A percentile compares a stretch with the other conserved stretches of the same genome.
Evolutionary conservation across 768 basidiomycete species (phyloP).

Genomic region (Leccinum variicolor): DNA sequence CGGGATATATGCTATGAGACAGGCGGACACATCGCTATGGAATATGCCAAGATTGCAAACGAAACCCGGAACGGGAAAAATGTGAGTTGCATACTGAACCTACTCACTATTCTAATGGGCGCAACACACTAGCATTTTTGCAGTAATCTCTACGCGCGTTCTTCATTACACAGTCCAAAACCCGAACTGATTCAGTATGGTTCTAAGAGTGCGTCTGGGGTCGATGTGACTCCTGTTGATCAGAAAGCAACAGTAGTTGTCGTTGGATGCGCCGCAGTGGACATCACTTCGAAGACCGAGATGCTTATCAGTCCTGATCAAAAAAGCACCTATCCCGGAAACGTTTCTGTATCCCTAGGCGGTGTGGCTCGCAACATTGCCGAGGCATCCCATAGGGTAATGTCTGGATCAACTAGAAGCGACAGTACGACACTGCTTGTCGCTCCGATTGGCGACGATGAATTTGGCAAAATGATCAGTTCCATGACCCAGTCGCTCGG

Average conservation of each 20-base stretch:
- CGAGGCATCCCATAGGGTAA: constrained; percentile 76
- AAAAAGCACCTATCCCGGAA: constrained; percentile 79
- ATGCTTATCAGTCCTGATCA: constrained; percentile 33
- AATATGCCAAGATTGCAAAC: constrained; percentile 57
- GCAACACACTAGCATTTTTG: constrained; percentile 11
- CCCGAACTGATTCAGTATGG: background rate
- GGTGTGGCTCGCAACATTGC: constrained; percentile 96
- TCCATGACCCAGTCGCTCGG: constrained; percentile 58
- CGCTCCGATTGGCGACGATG: constrained; percentile 73
- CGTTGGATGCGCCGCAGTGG: constrained; percentile 85
- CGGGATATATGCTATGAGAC: background rate
- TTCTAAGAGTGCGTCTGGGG: background rate
- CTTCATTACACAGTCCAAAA: background rate
- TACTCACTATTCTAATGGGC: background rate
- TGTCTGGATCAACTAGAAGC: constrained; percentile 31
- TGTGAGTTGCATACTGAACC: constrained; percentile 11
- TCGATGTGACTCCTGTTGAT: constrained; percentile 2
- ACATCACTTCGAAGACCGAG: constrained; percentile 66
- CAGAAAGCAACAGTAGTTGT: constrained; percentile 55
- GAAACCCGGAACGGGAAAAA: constrained; percentile 14
- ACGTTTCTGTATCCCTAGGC: constrained; percentile 68
- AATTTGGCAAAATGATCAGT: constrained; percentile 65
- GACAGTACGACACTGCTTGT: constrained; percentile 53
- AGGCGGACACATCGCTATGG: constrained; percentile 79
- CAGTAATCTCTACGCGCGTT: background rate